Evolutionary conservation across 129 eudicot genomes (phyloP).

Genomic region (Saposhnikovia divaricata): DNA sequence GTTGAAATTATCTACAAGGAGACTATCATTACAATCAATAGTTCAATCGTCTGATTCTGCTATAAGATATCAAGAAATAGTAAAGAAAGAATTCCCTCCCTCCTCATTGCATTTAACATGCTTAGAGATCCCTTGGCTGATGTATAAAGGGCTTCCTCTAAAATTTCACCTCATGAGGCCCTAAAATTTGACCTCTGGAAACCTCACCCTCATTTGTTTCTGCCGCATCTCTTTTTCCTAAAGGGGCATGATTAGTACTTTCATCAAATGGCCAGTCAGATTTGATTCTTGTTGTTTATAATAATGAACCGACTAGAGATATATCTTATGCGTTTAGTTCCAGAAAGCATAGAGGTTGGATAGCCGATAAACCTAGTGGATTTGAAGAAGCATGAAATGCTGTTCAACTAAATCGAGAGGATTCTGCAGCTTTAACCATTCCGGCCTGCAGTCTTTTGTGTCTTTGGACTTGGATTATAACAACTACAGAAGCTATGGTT

Average conservation of each 20-base stretch:
- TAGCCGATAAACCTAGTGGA: constrained; percentile 31
- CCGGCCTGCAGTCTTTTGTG: constrained; percentile 76
- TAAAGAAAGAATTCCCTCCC: constrained; percentile 38
- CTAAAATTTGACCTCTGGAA: constrained; percentile 30
- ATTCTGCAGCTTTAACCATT: constrained; percentile 47
- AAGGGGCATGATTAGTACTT: constrained; percentile 61
- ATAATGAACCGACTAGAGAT: constrained; percentile 82
- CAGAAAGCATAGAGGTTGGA: constrained; percentile 62
- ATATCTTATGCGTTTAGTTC: constrained; percentile 81
- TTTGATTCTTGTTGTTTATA: constrained; percentile 67
- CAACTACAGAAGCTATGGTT: constrained; percentile 44
- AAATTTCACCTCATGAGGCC: constrained; percentile 40
- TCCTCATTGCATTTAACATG: constrained; percentile 58
- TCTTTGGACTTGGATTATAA: constrained; percentile 62
- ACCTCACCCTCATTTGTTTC: constrained; percentile 45
- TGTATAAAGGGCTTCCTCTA: constrained; percentile 55
- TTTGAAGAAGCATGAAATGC: constrained; percentile 21
- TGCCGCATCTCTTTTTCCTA: constrained; percentile 49
- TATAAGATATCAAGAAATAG: constrained; percentile 48
- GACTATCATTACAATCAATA: constrained; percentile 46
- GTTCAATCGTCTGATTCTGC: constrained; percentile 90
- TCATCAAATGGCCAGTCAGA: constrained; percentile 40
- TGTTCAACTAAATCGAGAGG: constrained; percentile 22
- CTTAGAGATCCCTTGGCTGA: constrained; percentile 52
- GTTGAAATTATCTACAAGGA: constrained; percentile 22